A percentile compares a stretch with the other conserved stretches of the same genome.
These are phyloP conservation scores for Plenodomus biglobosus DNA, from an alignment of 2,329 filamentous ascomycete genomes.

Conservation along the genomic window DNA sequence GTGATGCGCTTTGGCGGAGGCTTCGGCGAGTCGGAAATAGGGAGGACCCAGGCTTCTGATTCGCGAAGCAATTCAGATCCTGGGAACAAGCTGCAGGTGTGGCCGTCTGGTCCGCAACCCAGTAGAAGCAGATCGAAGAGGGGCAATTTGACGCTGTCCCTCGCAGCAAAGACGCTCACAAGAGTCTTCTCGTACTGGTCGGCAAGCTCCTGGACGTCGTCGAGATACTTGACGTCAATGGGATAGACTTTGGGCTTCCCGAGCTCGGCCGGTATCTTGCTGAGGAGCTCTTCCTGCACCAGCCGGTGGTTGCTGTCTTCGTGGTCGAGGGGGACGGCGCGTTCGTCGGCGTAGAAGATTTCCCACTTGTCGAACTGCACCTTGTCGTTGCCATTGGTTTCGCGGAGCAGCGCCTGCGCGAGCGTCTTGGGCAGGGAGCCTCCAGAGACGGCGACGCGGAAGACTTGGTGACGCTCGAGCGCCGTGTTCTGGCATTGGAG, in stretches of 20 bases:
- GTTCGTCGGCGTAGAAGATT: conserved; percentile 98
- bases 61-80: conserved; percentile 85
- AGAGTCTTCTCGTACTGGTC: conserved; percentile 91
- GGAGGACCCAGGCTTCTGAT: conserved; percentile 85
- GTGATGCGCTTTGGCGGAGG: conserved; percentile 89
- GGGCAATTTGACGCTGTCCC: conserved; percentile 91
- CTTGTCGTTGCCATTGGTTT: conserved; percentile 59
- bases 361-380: conserved; percentile 88
- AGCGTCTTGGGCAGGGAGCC: conserved; percentile 89
- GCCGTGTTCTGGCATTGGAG: conserved; percentile 79
- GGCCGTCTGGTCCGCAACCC: conserved; percentile 92
- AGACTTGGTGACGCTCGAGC: conserved; percentile 75
- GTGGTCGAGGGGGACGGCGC: conserved; percentile 88
- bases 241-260: conserved; percentile 73
- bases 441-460: conserved; percentile 91
- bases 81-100: conserved; percentile 96
- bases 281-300: conserved; percentile 81
- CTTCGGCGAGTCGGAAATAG: conserved; percentile 92
- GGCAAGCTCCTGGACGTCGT: conserved; percentile 87
- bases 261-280: conserved; percentile 74
- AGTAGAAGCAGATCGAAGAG: conserved; percentile 94
- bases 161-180: conserved; percentile 81
- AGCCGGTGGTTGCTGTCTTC: conserved; percentile 92
- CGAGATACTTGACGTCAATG: conserved; percentile 68
- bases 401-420: conserved; percentile 74